These are phyloP conservation scores for Phymatotrichopsis omnivora DNA, from an alignment of 2,329 filamentous ascomycete species.

Conservation along the genomic window DNA sequence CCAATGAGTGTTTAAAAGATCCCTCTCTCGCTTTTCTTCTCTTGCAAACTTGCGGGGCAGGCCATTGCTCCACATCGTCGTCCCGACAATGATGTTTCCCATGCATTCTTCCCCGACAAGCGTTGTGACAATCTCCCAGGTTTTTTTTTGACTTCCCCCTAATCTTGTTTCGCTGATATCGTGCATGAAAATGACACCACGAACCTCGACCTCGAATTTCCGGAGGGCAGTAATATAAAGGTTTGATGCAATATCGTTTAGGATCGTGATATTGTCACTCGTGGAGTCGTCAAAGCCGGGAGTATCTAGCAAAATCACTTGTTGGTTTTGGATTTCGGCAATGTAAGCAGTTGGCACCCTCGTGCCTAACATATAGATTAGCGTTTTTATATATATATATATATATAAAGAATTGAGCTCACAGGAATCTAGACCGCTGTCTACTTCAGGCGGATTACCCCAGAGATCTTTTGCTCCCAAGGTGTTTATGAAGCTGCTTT, in stretches of 20 bases:
- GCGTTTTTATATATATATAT: too few species aligned
- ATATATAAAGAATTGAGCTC: neutral
- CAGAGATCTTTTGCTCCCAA: constrained; percentile 21
- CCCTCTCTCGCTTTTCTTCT: constrained; percentile 6
- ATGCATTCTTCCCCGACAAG: constrained; percentile 10
- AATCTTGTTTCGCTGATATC: constrained; percentile 14
- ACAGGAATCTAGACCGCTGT: constrained; percentile 8
- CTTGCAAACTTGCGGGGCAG: neutral
- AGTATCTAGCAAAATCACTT: constrained; percentile 25
- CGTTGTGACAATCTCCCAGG: constrained; percentile 15
- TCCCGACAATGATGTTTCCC: constrained; percentile 16
- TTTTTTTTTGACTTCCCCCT: constrained; percentile 9
- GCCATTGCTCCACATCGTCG: constrained; percentile 12
- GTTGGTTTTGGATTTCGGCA: constrained; percentile 8
- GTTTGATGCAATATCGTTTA: constrained; percentile 16
- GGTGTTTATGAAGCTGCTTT: constrained; percentile 27
- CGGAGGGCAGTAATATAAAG: constrained; percentile 9
- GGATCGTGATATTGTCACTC: constrained; percentile 24
- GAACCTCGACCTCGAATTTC: neutral
- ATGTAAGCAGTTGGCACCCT: constrained; percentile 20
- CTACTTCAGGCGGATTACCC: constrained; percentile 12
- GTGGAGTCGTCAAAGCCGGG: constrained; percentile 28
- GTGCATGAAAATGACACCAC: constrained; percentile 15
- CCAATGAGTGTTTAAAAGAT: constrained; percentile 7
- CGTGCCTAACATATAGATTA: constrained; percentile 15